phyloP scores from a whole-genome alignment of 306 rosid species.

The Fagus sylvatica region DNA sequence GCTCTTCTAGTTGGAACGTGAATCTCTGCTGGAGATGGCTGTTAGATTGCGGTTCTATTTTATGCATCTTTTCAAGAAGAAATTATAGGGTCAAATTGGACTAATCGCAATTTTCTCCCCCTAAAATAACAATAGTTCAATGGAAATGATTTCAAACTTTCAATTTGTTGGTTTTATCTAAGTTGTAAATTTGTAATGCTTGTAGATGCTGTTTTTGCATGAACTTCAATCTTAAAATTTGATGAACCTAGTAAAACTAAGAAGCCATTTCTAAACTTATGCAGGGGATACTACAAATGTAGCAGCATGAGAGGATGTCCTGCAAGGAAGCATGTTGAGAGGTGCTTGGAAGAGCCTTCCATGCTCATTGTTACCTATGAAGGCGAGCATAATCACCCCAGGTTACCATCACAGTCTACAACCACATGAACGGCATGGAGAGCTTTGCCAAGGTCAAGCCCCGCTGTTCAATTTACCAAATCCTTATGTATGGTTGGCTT shows the following conservation, averaged over 20 bases:
- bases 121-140: not conserved
- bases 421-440: slow-evolving; percentile 54
- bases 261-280: slow-evolving; percentile 13
- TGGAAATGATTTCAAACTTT: not conserved
- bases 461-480: slow-evolving; percentile 24
- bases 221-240: not conserved
- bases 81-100: slow-evolving; percentile 11
- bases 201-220: not conserved
- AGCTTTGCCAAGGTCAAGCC: slow-evolving; percentile 39
- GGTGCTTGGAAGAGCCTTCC: slow-evolving; percentile 92
- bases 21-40: not conserved
- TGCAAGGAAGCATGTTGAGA: slow-evolving; percentile 98
- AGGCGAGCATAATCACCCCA: slow-evolving; percentile 95
- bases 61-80: not conserved
- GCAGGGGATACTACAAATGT: slow-evolving; percentile 98
- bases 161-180: not conserved
- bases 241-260: slow-evolving; percentile 21
- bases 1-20: slow-evolving; percentile 15
- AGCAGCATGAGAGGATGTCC: slow-evolving; percentile 99
- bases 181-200: not conserved
- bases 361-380: slow-evolving; percentile 97
- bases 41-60: slow-evolving; percentile 8
- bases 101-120: not conserved
- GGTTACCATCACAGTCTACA: slow-evolving; percentile 73
- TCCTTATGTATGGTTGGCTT: slow-evolving; percentile 39